Percentiles rank a stretch among this genome's conserved stretches.
phyloP scores from a whole-genome alignment of 179 eudicot genomes.

The Nepenthes alata region DNA sequence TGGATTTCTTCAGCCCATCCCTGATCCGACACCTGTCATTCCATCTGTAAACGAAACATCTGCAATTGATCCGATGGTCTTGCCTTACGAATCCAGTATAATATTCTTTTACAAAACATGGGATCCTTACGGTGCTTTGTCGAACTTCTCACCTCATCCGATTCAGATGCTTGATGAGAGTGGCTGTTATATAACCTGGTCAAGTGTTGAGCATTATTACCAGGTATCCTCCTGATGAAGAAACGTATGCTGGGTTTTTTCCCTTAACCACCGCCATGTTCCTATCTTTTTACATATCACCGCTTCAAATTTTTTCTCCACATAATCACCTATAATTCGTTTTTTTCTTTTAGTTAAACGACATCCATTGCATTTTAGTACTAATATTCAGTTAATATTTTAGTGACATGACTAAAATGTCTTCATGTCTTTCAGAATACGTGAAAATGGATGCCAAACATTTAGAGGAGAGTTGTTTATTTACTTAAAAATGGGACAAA shows the following conservation, averaged over 20 bases:
- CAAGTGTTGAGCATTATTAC: slow-evolving; percentile 90
- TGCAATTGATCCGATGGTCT: slow-evolving; percentile 72
- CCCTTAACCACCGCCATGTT: too few relatives aligned
- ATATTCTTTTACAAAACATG: slow-evolving; percentile 88
- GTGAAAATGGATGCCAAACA: too few relatives aligned
- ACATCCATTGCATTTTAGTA: too few relatives aligned
- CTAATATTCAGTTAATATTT: too few relatives aligned
- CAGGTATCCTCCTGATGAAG: slow-evolving; percentile 37
- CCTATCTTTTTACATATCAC: too few relatives aligned
- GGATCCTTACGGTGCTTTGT: slow-evolving; percentile 93
- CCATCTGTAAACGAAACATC: slow-evolving; percentile 75
- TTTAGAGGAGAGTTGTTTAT: too few relatives aligned
- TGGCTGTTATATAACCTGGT: slow-evolving; percentile 55
- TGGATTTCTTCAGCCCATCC: slow-evolving; percentile 96
- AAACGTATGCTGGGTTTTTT: too few relatives aligned
- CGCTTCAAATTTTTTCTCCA: neutral
- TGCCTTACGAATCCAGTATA: slow-evolving; percentile 64
- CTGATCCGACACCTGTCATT: slow-evolving; percentile 72
- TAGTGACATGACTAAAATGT: neutral
- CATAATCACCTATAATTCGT: neutral
- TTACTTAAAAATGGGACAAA: too few relatives aligned
- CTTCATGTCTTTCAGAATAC: neutral
- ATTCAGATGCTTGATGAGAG: slow-evolving; percentile 60
- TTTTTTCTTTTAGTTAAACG: neutral
- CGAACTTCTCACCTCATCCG: slow-evolving; percentile 92